Conservation (phyloP, 306 rosid genomes). For the Begonia fuchsioides region DNA sequence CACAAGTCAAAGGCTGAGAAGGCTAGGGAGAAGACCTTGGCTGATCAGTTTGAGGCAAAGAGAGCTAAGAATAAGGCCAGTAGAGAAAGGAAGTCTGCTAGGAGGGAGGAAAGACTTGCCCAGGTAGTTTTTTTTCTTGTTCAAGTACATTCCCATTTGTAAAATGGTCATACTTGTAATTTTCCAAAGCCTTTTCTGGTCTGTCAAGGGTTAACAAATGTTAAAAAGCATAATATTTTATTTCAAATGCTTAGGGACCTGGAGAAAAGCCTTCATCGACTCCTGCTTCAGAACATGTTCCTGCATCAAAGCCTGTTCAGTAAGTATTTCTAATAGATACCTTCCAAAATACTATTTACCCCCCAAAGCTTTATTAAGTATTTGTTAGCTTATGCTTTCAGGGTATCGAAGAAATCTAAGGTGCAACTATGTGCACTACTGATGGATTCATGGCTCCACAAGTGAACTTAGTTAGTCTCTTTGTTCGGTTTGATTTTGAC, state of each 20-base stretch:
- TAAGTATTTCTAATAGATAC: constrained; percentile 18
- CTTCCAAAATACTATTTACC: background rate
- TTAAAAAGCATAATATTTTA: background rate
- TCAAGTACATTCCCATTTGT: too few relatives aligned
- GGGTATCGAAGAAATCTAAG: constrained; percentile 56
- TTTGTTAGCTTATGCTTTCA: constrained; percentile 11
- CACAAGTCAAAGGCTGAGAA: constrained; percentile 94
- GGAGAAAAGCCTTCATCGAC: constrained; percentile 29
- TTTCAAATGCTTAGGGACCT: constrained; percentile 40
- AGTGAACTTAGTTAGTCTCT: background rate
- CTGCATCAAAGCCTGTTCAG: constrained; percentile 37
- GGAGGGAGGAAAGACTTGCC: constrained; percentile 88
- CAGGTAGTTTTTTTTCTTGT: constrained; percentile 22
- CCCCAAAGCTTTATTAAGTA: background rate
- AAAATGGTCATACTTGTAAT: too few relatives aligned
- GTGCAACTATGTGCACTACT: constrained; percentile 22
- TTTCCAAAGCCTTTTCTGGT: too few relatives aligned
- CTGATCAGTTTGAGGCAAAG: constrained; percentile 85
- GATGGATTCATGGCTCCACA: background rate
- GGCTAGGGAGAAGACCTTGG: constrained; percentile 85
- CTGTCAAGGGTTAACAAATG: background rate
- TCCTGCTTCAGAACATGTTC: constrained; percentile 1
- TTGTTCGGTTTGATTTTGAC: background rate
- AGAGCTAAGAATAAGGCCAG: constrained; percentile 95
- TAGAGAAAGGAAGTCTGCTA: constrained; percentile 62